These are phyloP conservation scores for Phytopythium cucurbitacearum DNA, from an alignment of 352 stramenopile species.

Conservation along the genomic window DNA sequence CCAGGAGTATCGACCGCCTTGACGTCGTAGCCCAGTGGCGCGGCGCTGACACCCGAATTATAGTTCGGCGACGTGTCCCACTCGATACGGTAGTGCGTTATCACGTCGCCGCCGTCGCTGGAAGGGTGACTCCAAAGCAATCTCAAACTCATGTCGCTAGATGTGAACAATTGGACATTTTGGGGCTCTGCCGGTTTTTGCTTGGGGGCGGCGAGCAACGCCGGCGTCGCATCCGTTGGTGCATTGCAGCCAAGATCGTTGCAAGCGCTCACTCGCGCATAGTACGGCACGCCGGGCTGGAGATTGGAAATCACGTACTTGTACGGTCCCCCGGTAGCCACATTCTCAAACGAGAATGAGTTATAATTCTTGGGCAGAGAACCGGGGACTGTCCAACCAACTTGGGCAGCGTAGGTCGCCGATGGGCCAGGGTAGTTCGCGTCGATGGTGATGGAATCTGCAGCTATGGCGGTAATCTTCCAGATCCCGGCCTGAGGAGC, in stretches of 20 bases:
- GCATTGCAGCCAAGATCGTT: constrained; percentile 90
- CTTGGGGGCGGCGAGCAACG: constrained; percentile 65
- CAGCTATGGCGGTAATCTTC: constrained; percentile 34
- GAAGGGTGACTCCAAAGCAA: constrained; percentile 88
- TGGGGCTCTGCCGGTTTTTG: constrained; percentile 85
- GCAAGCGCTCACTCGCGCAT: constrained; percentile 83
- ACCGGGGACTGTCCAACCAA: constrained; percentile 70
- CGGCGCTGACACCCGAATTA: constrained; percentile 57
- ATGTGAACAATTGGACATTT: constrained; percentile 69
- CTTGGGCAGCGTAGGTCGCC: constrained; percentile 25
- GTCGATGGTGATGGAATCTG: constrained; percentile 53
- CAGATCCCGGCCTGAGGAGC: constrained; percentile 36
- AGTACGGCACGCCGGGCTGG: constrained; percentile 74
- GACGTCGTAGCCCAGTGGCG: constrained; percentile 72
- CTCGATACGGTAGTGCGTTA: constrained; percentile 94
- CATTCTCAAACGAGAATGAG: constrained; percentile 20
- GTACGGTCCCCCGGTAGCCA: constrained; percentile 12
- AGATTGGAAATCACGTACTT: constrained; percentile 60
- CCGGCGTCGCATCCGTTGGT: constrained; percentile 69
- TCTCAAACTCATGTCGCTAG: constrained; percentile 69
- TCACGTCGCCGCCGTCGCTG: constrained; percentile 88
- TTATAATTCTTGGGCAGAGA: constrained; percentile 48
- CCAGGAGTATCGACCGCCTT: constrained; percentile 65
- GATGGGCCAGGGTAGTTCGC: constrained; percentile 30
- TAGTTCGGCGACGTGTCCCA: constrained; percentile 91